Evolutionary conservation across 352 stramenopile genomes (phyloP), one percentile per base, ranked within the genome.

Genomic region (Globisporangium iwayamae): DNA sequence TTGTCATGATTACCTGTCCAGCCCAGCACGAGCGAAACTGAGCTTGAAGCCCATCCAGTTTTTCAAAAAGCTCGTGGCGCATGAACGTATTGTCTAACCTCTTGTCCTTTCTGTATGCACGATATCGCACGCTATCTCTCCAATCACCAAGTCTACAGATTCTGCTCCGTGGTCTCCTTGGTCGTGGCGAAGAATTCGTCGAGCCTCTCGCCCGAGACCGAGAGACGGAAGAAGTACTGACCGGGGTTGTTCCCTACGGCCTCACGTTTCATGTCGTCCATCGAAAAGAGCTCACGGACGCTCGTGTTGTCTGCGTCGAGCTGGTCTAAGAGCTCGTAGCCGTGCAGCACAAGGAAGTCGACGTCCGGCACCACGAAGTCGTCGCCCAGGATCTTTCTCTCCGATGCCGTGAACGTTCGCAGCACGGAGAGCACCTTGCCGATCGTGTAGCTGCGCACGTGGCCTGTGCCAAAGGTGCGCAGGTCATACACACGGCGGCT

Each of bases 191-290:
- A 87, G 69, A 87, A 90, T 28, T 59, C 74, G n/a, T 78, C 67
- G 32, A 92, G 68, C 53, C 78, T 67, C 51, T 76, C 67, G 43
- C 70, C 65, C 2, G 83, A 67, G 4, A 87, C 57, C 18, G 48
- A 54, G 22, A 92, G 72, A 2, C 78, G 75, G 65, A 90, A 92
- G 61, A 79, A 89, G 66, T 88, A 87, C 60, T 87, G 73, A 0
- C 63, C 70, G 9, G 63, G 65, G 47, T 67, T 74, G 47, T 34
- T 70, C n/a, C 46, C 54, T 41, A 68, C 65, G 0, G 65, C 71
- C 67, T 91, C 68, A 62, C 81, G 76, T 56, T 73, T 75, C 83
- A 95, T 91, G 60, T 93, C 84, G 65, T 95, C 87, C 83, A 95
- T 93, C 0, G 82, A 84, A 56, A 95, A 95, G 28, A 93, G 72